Conservation (phyloP, 1,284 basidiomycete genomes). For the Apiotrichum mycotoxinovorans region DNA sequence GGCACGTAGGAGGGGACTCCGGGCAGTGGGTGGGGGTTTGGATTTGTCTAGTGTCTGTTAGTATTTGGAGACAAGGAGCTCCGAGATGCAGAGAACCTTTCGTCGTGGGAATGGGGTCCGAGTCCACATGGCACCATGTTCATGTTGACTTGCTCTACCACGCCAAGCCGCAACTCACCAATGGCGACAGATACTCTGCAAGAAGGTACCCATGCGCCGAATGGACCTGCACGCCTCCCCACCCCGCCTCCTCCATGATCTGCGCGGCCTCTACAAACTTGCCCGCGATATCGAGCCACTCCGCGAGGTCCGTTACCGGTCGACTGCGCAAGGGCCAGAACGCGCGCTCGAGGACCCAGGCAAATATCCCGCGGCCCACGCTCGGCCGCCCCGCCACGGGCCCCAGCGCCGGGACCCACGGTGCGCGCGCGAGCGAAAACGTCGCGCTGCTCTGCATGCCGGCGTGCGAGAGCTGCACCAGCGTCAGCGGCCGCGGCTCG, state of each 20-base stretch:
- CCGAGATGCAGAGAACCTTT: no score
- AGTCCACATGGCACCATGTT: background rate
- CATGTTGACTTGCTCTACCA: no score
- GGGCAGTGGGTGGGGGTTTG: conserved; percentile 58
- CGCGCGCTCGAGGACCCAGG: conserved; percentile 54
- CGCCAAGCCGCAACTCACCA: conserved; percentile 55
- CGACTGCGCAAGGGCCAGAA: conserved; percentile 64
- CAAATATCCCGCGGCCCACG: conserved; percentile 44
- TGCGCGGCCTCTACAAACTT: conserved; percentile 69
- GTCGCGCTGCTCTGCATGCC: conserved; percentile 74
- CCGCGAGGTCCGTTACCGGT: conserved; percentile 59
- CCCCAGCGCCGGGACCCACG: conserved; percentile 59
- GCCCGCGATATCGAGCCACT: conserved; percentile 55
- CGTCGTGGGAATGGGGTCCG: no score
- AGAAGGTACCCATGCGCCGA: conserved; percentile 85
- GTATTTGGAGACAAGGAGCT: no score
- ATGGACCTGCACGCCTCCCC: conserved; percentile 87
- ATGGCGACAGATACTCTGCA: conserved; percentile 75
- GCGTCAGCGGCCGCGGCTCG: conserved; percentile 33
- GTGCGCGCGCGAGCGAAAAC: conserved; percentile 31
- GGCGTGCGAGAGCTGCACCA: conserved; percentile 79
- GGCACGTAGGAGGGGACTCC: conserved; percentile 49
- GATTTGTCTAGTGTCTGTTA: conserved; percentile 59
- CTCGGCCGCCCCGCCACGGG: conserved; percentile 63
- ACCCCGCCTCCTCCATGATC: conserved; percentile 67